phyloP scores from a whole-genome alignment of 805 yeast species.

The Helenozyma rhizophorensis region DNA sequence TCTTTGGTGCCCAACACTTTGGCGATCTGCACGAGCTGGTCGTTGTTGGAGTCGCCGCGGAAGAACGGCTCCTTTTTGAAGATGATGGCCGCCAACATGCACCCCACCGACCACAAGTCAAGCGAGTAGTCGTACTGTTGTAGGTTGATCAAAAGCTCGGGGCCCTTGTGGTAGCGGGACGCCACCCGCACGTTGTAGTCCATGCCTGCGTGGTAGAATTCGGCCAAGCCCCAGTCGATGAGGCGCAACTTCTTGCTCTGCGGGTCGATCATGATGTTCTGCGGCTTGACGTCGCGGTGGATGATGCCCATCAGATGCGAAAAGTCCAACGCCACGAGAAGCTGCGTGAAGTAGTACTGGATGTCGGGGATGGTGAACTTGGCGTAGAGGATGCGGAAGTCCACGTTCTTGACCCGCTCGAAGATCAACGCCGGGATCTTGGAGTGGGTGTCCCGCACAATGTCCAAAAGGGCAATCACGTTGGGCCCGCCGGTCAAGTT shows the following conservation, averaged over 20 bases:
- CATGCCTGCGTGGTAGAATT: slow-evolving; percentile 84
- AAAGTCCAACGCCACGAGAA: slow-evolving; percentile 78
- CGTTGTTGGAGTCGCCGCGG: slow-evolving; percentile 88
- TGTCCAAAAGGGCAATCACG: slow-evolving; percentile 68
- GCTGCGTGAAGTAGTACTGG: slow-evolving; percentile 76
- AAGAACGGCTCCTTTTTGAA: slow-evolving; percentile 89
- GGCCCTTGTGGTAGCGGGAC: slow-evolving; percentile 87
- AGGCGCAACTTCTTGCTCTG: slow-evolving; percentile 55
- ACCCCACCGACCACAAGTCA: slow-evolving; percentile 89
- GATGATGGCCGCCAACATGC: slow-evolving; percentile 85
- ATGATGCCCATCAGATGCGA: slow-evolving; percentile 92
- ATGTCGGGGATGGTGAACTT: slow-evolving; percentile 71
- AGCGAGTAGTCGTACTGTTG: slow-evolving; percentile 84
- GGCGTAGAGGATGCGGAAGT: slow-evolving; percentile 83
- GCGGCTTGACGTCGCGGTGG: slow-evolving; percentile 94
- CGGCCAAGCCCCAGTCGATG: slow-evolving; percentile 95
- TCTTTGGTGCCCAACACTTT: slow-evolving; percentile 85
- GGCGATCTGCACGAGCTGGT: slow-evolving; percentile 86
- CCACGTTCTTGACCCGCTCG: slow-evolving; percentile 80
- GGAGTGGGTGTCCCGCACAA: slow-evolving; percentile 81
- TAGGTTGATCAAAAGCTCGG: slow-evolving; percentile 78
- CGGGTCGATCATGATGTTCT: slow-evolving; percentile 91
- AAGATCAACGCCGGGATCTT: slow-evolving; percentile 87
- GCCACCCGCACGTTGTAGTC: slow-evolving; percentile 92
- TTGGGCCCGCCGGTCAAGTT: slow-evolving; percentile 83